Base-by-base conservation (phyloP, 1,139 yeast genomes). In the Saccharomycopsis crataegensis region DNA sequence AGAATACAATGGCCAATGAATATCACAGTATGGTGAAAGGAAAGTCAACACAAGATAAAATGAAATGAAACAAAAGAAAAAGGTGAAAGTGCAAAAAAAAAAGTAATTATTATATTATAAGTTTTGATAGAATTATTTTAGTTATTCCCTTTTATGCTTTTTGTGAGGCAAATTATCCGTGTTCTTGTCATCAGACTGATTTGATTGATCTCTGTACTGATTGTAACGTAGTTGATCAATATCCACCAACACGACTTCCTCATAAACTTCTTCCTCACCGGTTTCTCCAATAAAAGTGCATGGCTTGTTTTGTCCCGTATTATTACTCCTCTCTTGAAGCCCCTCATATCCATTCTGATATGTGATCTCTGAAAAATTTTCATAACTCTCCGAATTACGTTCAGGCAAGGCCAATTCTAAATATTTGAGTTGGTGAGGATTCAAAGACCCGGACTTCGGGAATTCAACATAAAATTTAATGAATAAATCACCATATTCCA, bases 401-500 rank as follows among this genome's bases (percentile, higher is more conserved):
- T 50, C 37, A 6, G 80, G 79, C 51, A 78, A 65, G 2, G 76
- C 70, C 48, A 63, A 60, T 59, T 71, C 72, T 48, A 79, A 65
- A 42, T 66, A 58, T 34, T 65, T 64, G 37, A 71, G 64, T 60
- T 71, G 69, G 55, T 70, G 72, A 9, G 69, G 68, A 11, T 70
- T 61, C 32, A 78, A 60, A 50, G 70, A 68, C 42, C 62, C 59
- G 50, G 68, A 60, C 16, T 64, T 64, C 16, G 86, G 86, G 68
- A 80, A 79, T 53, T 69, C 74, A 47, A 80, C 71, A 48, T 75
- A 75, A 62, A 80, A 80, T 57, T 72, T 72, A 52, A 80, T 66
- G 42, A 75, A 67, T 65, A 80, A 64, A 66, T 79, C 74, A 44
- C 86, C 86, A 59, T 58, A 68, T 16, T 43, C 12, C 11, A 8